Evolutionary conservation across 139 green algal species (phyloP), one percentile per base, ranked within the genome.

Genomic region (Nannochloris sp.): DNA sequence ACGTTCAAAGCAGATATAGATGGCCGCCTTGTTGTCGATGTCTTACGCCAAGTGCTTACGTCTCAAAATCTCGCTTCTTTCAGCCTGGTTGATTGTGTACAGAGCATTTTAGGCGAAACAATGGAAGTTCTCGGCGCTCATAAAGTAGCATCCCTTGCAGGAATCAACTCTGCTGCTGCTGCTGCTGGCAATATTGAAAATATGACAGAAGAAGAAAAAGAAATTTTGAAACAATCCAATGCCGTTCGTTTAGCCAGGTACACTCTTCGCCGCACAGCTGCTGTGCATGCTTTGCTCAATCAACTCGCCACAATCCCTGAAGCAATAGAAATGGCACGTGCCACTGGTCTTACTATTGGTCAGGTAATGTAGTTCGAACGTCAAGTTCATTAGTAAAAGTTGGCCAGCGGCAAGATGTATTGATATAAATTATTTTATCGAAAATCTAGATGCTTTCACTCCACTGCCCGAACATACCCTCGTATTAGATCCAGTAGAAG

Each of bases 251-350:
- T 74, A 42, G 57, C 69, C 0, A 8, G 56, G 5, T 81, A 85
- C 58, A 53, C 64, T n/a, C 7, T 80, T 30, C 38, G 62, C 25
- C 71, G 81, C 6, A 60, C 70, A 54, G 54, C 53, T 9, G 80
- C 71, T 7, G 73, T 89, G 32, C 27, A 32, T 35, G 48, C 38
- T 47, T 73, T 95, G 58, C 74, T 88, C 60, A 37, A 64, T 8
- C 74, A 65, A 4, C 76, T 95, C 74, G 80, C 83, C 23, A 88
- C 76, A 6, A 32, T 96, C 15, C 65, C 81, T 0, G 88, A 95
- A 65, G 72, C 67, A 2, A 65, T 96, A 38, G 88, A 95, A 76
- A 78, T 90, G 71, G 87, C 83, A 1, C 66, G 89, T 4, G 89
- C 83, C 3, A 95, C 89, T 3, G 89, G 89, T 13, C 81, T 95